These are phyloP conservation scores for Trichoderma gracile DNA, from an alignment of 2,329 filamentous ascomycete genomes.

Conservation along the genomic window DNA sequence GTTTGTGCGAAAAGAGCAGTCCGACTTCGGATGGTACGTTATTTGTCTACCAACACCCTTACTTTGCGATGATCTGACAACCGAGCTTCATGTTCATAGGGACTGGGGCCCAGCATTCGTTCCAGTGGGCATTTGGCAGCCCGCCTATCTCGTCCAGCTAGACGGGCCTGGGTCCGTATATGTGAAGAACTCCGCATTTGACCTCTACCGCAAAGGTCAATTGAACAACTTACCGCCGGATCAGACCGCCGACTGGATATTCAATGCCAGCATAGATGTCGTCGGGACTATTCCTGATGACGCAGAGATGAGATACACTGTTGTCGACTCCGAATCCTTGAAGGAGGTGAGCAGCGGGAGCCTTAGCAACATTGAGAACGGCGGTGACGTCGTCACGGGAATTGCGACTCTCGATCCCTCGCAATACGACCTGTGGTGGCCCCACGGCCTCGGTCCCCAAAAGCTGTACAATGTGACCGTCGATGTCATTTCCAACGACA, in stretches of 20 bases:
- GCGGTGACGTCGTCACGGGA: constrained; percentile 2
- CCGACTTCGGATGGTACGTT: constrained; percentile 18
- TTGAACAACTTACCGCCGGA: constrained; percentile 13
- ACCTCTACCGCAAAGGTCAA: constrained; percentile 6
- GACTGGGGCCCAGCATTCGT: constrained; percentile 13
- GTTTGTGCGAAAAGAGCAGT: constrained; percentile 12
- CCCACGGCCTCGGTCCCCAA: constrained; percentile 3
- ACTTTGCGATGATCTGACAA: too few relatives aligned
- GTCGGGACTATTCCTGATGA: neutral
- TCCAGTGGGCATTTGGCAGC: constrained; percentile 15
- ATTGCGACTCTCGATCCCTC: constrained; percentile 2
- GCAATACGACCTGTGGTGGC: constrained; percentile 14
- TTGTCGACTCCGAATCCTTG: neutral
- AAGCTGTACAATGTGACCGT: constrained; percentile 7
- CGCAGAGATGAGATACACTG: neutral
- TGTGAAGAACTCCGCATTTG: constrained; percentile 12
- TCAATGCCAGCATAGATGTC: constrained; percentile 5
- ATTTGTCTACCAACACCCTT: too few relatives aligned
- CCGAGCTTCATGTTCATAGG: neutral
- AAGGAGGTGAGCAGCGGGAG: neutral
- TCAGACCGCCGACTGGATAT: constrained; percentile 9
- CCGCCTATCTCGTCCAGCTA: constrained; percentile 11
- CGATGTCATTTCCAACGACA: neutral
- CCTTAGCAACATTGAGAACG: neutral
- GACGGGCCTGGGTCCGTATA: neutral